phyloP scores from a whole-genome alignment of 1,139 yeast species.

The Sugiyamaella castrensis region DNA sequence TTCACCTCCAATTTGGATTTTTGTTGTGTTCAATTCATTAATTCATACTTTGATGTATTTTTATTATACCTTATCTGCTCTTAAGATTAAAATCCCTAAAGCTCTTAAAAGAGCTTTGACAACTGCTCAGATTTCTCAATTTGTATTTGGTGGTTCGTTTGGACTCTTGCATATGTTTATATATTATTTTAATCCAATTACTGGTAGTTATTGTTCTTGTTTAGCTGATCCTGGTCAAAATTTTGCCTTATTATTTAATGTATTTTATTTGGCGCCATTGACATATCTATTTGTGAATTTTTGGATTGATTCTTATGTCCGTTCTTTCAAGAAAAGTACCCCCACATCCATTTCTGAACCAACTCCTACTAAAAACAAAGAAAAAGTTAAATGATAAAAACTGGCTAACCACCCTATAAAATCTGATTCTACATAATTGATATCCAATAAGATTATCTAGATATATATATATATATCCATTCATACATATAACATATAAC shows the following conservation, averaged over 20 bases:
- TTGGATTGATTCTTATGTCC: slow-evolving; percentile 60
- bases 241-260: slow-evolving; percentile 60
- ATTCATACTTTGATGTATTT: slow-evolving; percentile 76
- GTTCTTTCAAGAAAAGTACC: slow-evolving; percentile 5
- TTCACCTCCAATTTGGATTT: slow-evolving; percentile 79
- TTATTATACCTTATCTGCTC: slow-evolving; percentile 63
- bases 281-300: slow-evolving; percentile 68
- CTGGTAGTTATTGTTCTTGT: slow-evolving; percentile 50
- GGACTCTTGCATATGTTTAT: slow-evolving; percentile 64
- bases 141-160: slow-evolving; percentile 65
- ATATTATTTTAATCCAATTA: slow-evolving; percentile 52
- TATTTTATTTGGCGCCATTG: slow-evolving; percentile 64
- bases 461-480: too few species aligned
- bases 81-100: slow-evolving; percentile 58
- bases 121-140: slow-evolving; percentile 67
- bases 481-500: too few species aligned
- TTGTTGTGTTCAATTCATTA: slow-evolving; percentile 74
- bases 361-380: neutral
- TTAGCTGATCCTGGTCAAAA: slow-evolving; percentile 61
- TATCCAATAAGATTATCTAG: too few species aligned
- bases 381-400: neutral
- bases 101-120: slow-evolving; percentile 60
- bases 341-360: neutral
- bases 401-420: too few species aligned
- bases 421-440: too few species aligned